A percentile compares a stretch with the other conserved stretches of the same genome.
phyloP scores from a whole-genome alignment of 2,329 filamentous ascomycete species.

The Ampelomyces quisqualis region DNA sequence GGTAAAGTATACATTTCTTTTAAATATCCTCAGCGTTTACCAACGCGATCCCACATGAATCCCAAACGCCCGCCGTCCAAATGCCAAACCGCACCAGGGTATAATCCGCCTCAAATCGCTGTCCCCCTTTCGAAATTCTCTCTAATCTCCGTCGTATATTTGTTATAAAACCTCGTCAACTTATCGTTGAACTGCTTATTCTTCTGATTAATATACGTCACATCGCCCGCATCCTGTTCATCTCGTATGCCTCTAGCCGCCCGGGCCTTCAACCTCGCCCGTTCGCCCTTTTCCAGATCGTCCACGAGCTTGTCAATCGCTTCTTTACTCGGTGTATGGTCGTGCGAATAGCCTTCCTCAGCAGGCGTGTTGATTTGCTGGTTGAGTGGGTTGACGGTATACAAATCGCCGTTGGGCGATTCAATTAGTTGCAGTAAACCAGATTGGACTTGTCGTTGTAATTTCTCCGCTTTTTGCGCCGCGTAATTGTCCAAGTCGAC shows the following conservation, averaged over 20 bases:
- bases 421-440: conserved; percentile 92
- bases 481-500: conserved; percentile 79
- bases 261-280: conserved; percentile 80
- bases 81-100: conserved; percentile 22
- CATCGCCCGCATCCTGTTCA: conserved; percentile 77
- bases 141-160: conserved; percentile 94
- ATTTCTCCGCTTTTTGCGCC: conserved; percentile 77
- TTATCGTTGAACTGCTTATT: conserved; percentile 99
- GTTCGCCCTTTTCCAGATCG: conserved; percentile 86
- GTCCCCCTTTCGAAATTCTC: conserved; percentile 98
- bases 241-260: conserved; percentile 71
- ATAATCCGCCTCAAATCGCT: conserved; percentile 67
- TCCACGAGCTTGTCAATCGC: conserved; percentile 84
- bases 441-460: conserved; percentile 79
- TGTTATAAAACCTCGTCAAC: conserved; percentile 92
- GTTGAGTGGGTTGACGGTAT: conserved; percentile 89
- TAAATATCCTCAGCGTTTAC: neutral
- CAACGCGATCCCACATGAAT: neutral
- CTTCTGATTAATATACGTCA: conserved; percentile 99
- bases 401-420: conserved; percentile 82
- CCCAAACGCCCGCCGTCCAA: conserved; percentile 6
- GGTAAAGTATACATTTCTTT: neutral
- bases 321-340: conserved; percentile 84
- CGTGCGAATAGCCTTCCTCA: conserved; percentile 75
- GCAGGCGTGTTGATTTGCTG: conserved; percentile 89